These are phyloP conservation scores for Isatis tinctoria DNA, from an alignment of 345 rosid genomes.

Conservation along the genomic window DNA sequence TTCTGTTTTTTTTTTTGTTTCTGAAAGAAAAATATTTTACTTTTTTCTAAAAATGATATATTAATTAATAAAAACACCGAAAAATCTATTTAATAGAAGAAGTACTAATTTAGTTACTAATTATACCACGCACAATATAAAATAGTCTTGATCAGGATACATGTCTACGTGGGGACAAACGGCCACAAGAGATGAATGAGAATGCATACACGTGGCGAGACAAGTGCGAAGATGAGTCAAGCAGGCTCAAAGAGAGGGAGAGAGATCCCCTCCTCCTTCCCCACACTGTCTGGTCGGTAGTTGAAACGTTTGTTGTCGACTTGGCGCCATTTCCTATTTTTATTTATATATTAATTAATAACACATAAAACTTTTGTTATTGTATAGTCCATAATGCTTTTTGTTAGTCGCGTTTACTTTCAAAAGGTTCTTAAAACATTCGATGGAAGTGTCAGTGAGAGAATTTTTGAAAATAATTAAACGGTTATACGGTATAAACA, in stretches of 20 bases:
- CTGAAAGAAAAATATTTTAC: too few species aligned
- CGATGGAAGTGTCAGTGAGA: not conserved
- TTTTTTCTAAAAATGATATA: too few species aligned
- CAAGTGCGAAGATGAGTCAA: conserved; percentile 19
- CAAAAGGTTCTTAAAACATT: not conserved
- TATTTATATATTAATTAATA: not conserved
- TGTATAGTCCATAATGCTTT: not conserved
- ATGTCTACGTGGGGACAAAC: conserved; percentile 28
- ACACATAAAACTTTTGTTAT: not conserved
- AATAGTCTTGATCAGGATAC: conserved; percentile 14
- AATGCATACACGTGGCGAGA: conserved; percentile 20
- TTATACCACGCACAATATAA: not conserved
- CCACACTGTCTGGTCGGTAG: conserved; percentile 31
- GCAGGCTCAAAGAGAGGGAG: not conserved
- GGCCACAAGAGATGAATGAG: not conserved
- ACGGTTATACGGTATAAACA: not conserved
- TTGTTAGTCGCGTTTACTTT: too few species aligned
- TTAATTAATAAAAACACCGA: too few species aligned
- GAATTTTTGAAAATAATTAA: not conserved
- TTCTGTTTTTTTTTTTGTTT: too few species aligned
- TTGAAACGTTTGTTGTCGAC: conserved; percentile 32
- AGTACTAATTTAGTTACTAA: too few species aligned
- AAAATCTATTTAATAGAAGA: too few species aligned
- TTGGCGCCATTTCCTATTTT: not conserved
- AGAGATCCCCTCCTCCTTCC: not conserved